Conservation (phyloP, 2,329 filamentous ascomycete species). For the Cladosporium colombiae region DNA sequence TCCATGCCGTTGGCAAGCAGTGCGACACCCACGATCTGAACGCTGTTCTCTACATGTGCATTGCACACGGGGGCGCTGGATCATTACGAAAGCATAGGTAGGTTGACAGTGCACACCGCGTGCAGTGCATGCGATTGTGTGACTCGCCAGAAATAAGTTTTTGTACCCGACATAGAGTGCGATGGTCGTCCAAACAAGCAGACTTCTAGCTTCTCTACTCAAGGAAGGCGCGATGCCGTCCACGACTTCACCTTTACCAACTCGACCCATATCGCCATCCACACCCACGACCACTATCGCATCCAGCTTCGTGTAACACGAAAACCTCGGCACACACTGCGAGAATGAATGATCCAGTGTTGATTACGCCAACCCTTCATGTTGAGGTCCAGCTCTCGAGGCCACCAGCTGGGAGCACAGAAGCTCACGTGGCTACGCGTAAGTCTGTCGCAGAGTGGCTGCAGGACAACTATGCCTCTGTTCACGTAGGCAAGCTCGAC, state of each 20-base stretch:
- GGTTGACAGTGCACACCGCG: background rate
- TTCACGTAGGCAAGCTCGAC: slow-evolving; percentile 26
- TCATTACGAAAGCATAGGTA: background rate
- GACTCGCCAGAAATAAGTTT: background rate
- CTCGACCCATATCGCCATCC: background rate
- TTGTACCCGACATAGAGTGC: background rate
- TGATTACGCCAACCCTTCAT: slow-evolving; percentile 40
- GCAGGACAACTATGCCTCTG: slow-evolving; percentile 15
- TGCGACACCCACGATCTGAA: background rate
- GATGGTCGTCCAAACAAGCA: background rate
- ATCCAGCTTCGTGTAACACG: background rate
- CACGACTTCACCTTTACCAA: background rate
- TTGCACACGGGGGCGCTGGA: background rate
- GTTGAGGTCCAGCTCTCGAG: slow-evolving; percentile 40
- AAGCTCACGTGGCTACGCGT: slow-evolving; percentile 35
- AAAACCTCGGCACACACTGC: no score
- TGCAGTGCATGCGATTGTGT: background rate
- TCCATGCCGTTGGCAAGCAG: background rate
- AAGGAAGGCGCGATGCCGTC: background rate
- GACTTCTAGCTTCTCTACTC: background rate
- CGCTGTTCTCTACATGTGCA: background rate
- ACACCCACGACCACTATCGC: background rate
- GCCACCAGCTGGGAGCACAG: slow-evolving; percentile 3
- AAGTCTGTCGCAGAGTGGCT: slow-evolving; percentile 41
- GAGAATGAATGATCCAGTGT: slow-evolving; percentile 20